phyloP scores from a whole-genome alignment of 805 yeast genomes.

The Metschnikowia orientalis region DNA sequence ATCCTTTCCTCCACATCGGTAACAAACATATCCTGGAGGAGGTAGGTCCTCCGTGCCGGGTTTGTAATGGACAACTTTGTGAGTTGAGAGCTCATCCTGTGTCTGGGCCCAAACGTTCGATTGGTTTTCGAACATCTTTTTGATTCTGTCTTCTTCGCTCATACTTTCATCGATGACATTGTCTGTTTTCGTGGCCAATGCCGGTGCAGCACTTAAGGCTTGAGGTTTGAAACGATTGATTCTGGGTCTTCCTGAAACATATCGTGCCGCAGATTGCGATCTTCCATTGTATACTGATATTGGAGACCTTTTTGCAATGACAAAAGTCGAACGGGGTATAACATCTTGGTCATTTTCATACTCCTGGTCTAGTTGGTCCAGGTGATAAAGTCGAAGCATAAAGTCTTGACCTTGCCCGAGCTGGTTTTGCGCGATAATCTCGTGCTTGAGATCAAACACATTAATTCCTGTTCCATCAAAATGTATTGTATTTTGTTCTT shows the following conservation, averaged over 20 bases:
- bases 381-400: conserved; percentile 64
- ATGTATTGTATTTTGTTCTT: conserved; percentile 67
- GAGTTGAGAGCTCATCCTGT: conserved; percentile 84
- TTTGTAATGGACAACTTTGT: conserved; percentile 66
- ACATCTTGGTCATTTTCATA: conserved; percentile 86
- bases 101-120: conserved; percentile 93
- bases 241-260: conserved; percentile 67
- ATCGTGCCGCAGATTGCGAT: conserved; percentile 47
- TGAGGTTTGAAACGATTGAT: conserved; percentile 40
- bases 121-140: conserved; percentile 88
- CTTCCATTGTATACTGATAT: conserved; percentile 29
- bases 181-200: conserved; percentile 11
- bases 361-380: conserved; percentile 55
- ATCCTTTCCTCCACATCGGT: conserved; percentile 87
- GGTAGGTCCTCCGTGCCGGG: conserved; percentile 66
- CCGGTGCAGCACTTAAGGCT: conserved; percentile 19
- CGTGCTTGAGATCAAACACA: conserved; percentile 90
- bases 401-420: conserved; percentile 82
- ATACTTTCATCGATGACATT: conserved; percentile 38
- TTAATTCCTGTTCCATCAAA: conserved; percentile 97
- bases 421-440: conserved; percentile 75
- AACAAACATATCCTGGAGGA: conserved; percentile 95
- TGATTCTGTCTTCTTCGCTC: conserved; percentile 83
- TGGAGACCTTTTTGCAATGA: conserved; percentile 77
- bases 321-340: conserved; percentile 84